Conservation (phyloP, 2,329 filamentous ascomycete species). For the Pseudogymnoascus sp. region DNA sequence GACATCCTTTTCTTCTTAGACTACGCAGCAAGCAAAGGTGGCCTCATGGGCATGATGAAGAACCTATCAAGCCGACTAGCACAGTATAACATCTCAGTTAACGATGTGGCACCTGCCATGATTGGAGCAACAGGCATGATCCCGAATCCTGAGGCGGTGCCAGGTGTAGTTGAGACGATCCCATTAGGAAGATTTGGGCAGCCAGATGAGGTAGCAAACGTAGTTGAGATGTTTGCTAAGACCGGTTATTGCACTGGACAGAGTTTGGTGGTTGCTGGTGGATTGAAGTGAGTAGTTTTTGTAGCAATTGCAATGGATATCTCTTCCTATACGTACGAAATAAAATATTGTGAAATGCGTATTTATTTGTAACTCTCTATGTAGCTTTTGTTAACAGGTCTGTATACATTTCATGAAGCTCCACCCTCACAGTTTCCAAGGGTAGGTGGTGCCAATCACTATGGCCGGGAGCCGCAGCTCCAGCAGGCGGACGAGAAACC, state of each 20-base stretch:
- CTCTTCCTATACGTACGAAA: not conserved
- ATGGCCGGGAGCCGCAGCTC: not conserved
- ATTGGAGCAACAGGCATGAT: constrained; percentile 41
- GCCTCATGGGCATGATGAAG: constrained; percentile 39
- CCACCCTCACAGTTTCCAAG: not conserved
- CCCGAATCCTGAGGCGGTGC: constrained; percentile 24
- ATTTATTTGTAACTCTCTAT: not conserved
- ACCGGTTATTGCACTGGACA: constrained; percentile 41
- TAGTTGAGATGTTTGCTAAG: constrained; percentile 40
- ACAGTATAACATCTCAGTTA: constrained; percentile 39
- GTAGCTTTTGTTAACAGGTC: not conserved
- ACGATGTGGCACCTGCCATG: constrained; percentile 41
- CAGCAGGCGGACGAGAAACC: not conserved
- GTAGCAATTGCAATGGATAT: not conserved
- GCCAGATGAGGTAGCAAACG: constrained; percentile 41
- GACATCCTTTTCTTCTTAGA: constrained; percentile 12
- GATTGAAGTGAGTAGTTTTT: constrained; percentile 23
- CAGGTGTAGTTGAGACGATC: constrained; percentile 28
- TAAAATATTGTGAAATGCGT: not conserved
- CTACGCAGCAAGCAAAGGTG: constrained; percentile 34
- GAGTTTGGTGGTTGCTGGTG: constrained; percentile 36
- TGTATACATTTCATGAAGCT: not conserved
- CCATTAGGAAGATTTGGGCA: constrained; percentile 38
- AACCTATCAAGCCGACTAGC: constrained; percentile 38
- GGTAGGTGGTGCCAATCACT: not conserved